Conservation (phyloP, 108 stramenopile species). For the Schizochytrium sp. region DNA sequence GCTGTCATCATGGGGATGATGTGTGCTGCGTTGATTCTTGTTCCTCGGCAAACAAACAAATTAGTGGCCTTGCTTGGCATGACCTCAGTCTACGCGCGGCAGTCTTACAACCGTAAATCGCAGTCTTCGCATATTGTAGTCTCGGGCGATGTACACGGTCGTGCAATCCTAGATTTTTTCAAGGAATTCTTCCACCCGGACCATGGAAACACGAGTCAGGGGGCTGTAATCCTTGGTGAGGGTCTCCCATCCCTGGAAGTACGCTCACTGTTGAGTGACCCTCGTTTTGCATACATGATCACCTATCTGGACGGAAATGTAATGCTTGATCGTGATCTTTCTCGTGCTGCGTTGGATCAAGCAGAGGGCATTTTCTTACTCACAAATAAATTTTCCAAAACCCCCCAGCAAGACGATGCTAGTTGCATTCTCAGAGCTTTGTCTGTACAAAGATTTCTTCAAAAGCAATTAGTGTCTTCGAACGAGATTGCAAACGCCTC, state of each 20-base stretch:
- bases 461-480: neutral
- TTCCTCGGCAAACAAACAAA: conserved; percentile 55
- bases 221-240: conserved; percentile 53
- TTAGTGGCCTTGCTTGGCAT: conserved; percentile 48
- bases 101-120: neutral
- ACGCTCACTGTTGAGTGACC: conserved; percentile 12
- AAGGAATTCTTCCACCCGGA: conserved; percentile 62
- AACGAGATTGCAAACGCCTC: neutral
- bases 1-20: conserved; percentile 19
- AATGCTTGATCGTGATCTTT: conserved; percentile 45
- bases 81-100: conserved; percentile 57
- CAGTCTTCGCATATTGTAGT: conserved; percentile 29
- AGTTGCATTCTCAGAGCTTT: conserved; percentile 59
- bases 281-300: conserved; percentile 21
- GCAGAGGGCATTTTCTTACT: conserved; percentile 47
- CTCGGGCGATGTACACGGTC: conserved; percentile 37
- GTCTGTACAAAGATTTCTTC: conserved; percentile 22
- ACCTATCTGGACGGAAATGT: conserved; percentile 64
- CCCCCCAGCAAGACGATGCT: conserved; percentile 31
- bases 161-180: conserved; percentile 48
- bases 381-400: conserved; percentile 5
- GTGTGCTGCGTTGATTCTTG: neutral
- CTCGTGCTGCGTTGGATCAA: conserved; percentile 18
- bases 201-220: conserved; percentile 33
- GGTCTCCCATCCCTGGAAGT: conserved; percentile 48